phyloP scores from a whole-genome alignment of 2,329 filamentous ascomycete genomes.

The Penicillium sp. region DNA sequence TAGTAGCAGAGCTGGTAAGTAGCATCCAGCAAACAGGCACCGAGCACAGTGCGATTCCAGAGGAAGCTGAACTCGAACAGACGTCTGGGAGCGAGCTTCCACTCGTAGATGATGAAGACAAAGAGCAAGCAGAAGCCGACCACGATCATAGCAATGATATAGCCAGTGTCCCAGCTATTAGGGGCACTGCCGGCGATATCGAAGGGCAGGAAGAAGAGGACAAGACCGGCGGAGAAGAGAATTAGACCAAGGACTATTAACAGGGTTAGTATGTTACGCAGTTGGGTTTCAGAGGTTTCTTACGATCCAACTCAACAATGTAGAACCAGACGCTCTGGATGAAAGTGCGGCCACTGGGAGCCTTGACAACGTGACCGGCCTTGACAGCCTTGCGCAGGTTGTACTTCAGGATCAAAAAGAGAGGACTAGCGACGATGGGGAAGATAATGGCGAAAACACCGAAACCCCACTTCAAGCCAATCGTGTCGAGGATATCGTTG shows the following conservation, averaged over 20 bases:
- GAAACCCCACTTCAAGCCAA: conserved; percentile 64
- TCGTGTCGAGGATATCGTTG: conserved; percentile 49
- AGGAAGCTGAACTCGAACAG: conserved; percentile 50
- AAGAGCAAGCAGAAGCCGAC: conserved; percentile 57
- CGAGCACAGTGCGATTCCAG: conserved; percentile 30
- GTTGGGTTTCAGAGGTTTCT: conserved; percentile 7
- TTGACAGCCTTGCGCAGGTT: conserved; percentile 60
- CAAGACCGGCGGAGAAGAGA: conserved; percentile 60
- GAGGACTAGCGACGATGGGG: conserved; percentile 56
- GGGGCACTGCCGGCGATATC: conserved; percentile 48
- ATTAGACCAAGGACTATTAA: conserved; percentile 56
- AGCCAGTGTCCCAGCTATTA: conserved; percentile 43
- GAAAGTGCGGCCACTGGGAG: conserved; percentile 46
- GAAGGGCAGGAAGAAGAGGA: conserved; percentile 50
- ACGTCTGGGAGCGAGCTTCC: conserved; percentile 45
- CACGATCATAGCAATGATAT: conserved; percentile 54
- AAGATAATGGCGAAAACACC: conserved; percentile 63
- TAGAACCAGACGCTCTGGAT: conserved; percentile 53
- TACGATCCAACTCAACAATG: conserved; percentile 61
- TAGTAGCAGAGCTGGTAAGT: conserved; percentile 34
- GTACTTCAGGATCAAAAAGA: conserved; percentile 55
- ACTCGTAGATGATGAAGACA: conserved; percentile 56
- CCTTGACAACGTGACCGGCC: conserved; percentile 49
- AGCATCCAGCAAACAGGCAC: conserved; percentile 29
- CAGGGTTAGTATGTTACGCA: not conserved